Evolutionary conservation across 1,284 basidiomycete genomes (phyloP), one percentile per base, ranked within the genome.

Genomic region (Bondarzewia mesenterica): DNA sequence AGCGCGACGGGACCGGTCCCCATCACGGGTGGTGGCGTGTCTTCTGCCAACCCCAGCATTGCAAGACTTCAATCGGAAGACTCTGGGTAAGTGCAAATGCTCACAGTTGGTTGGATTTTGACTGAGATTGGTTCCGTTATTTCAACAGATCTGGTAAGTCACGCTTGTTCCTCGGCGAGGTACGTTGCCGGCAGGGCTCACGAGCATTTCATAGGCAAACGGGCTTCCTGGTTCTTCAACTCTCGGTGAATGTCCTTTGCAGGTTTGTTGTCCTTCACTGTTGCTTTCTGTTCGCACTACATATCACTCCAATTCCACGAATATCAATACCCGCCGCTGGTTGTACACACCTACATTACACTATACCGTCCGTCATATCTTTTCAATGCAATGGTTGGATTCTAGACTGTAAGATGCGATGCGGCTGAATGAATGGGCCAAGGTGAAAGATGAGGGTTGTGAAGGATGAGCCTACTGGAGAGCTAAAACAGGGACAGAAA

Each of bases 221-320:
- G 87, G 53, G 85, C 87, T 45, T 90, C 88, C 46, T 90, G 87
- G 87, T 90, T 90, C 69, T 90, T 90, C 76, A 85, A 83, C 64
- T 81, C 83, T 57, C 79, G 80, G 67, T 81, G 67, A 75, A 36
- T 20, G 35, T 23, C n/a, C 14, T 44, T 44, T 20, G 41, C 46
- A 23, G 18, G 18, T 53, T 26, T 47, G 26, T 44, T 42, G 27
- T 44, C 44, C 43, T 38, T 54, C 27, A 47, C 43, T 48, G 44
- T 47, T 52, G 41, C 15, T 48, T 16, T 46, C 39, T 44, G 43
- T 42, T 21, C 42, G 27, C 21, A 21, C 29, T n/a, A 14, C n/a
- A n/a, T n/a, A n/a, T n/a, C n/a, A n/a, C n/a, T n/a, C n/a, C 22
- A 25, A 43, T 57, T 52, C 49, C 55, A 22, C n/a, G 32, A 27